Base-by-base conservation (phyloP, 2,329 filamentous ascomycete species). In the Fusarium decemcellulare region DNA sequence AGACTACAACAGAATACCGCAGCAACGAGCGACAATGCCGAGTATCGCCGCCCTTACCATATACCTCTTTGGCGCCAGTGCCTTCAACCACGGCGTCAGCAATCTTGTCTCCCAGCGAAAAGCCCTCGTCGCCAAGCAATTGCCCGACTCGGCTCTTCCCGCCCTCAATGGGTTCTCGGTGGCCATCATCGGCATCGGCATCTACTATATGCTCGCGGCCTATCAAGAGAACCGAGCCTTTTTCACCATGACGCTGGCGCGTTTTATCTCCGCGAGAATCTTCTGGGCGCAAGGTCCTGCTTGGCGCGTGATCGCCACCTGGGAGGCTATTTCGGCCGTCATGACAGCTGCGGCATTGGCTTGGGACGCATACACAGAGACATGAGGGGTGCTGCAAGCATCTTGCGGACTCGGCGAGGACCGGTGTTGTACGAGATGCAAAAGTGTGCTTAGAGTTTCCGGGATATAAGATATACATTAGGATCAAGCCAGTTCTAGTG, bases 151-250 rank as follows among this genome's bases (percentile, higher is more conserved):
- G 9, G 65, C 65, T 16, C 64, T 68, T 14, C 60, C 65, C 16
- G 65, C 64, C 2, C 55, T 68, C 12, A 68, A 67, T 15, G 64
- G 64, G 3, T 65, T 68, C n/a, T 67, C 64, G 3, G 52, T 68
- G 29, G 65, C 65, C 14, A 66, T 66, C 2, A 63, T 54, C 11
- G 63, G 58, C 2, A 67, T 67, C 12, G 58, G 58, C 4, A 63
- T 54, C 2, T 67, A 67, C 6, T 67, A 67, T 11, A 67, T 63
- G 32, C 39, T 67, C 14, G 58, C 58, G 2, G 63, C 47, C 0
- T 67, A 67, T 11, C 57, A 69, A 5, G 63, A 63, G 2, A 59
- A 69, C 2, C 50, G 50, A 0, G 16, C 36, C 9, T 63, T 69
- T 12, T 69, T 66, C 11, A 3, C 27, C 2, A 44, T 65, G 16